phyloP scores from a whole-genome alignment of 495 filamentous ascomycete species.

The Bacidia gigantensis region DNA sequence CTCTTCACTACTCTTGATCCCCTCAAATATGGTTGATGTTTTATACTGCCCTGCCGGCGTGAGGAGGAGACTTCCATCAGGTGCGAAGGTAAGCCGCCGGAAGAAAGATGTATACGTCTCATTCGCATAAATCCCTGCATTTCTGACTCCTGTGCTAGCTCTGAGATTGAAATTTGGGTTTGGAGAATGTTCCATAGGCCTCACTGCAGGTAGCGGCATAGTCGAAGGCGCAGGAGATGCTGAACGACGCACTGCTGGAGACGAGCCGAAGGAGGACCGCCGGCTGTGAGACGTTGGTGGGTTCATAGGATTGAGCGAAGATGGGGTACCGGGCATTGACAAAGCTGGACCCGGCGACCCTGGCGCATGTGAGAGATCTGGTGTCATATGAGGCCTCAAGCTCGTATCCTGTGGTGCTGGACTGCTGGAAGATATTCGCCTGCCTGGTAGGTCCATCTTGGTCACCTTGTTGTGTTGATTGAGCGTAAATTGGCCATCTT shows the following conservation, averaged over 20 bases:
- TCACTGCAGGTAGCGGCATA: conserved; percentile 89
- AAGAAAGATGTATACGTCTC: conserved; percentile 98
- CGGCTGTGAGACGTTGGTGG: conserved; percentile 86
- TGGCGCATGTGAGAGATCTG: conserved; percentile 41
- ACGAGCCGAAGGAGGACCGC: conserved; percentile 88
- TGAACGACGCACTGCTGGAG: conserved; percentile 68
- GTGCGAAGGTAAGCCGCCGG: conserved; percentile 81
- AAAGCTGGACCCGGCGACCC: conserved; percentile 59
- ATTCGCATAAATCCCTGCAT: conserved; percentile 87
- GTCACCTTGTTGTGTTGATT: conserved; percentile 57
- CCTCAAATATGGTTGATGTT: conserved; percentile 61
- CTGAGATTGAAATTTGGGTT: conserved; percentile 60
- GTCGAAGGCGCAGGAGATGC: conserved; percentile 83
- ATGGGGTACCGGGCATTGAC: conserved; percentile 91
- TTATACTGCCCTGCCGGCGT: conserved; percentile 96
- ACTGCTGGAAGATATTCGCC: conserved; percentile 82
- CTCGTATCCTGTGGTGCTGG: conserved; percentile 76
- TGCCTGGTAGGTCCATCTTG: conserved; percentile 83
- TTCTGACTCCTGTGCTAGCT: conserved; percentile 44
- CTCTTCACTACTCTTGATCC: conserved; percentile 62
- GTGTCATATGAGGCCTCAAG: conserved; percentile 41
- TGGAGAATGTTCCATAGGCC: conserved; percentile 78
- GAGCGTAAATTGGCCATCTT: conserved; percentile 92
- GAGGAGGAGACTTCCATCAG: conserved; percentile 87
- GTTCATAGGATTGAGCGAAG: conserved; percentile 89